Conservation (phyloP, 768 basidiomycete species). For the Punctularia strigosozonata region DNA sequence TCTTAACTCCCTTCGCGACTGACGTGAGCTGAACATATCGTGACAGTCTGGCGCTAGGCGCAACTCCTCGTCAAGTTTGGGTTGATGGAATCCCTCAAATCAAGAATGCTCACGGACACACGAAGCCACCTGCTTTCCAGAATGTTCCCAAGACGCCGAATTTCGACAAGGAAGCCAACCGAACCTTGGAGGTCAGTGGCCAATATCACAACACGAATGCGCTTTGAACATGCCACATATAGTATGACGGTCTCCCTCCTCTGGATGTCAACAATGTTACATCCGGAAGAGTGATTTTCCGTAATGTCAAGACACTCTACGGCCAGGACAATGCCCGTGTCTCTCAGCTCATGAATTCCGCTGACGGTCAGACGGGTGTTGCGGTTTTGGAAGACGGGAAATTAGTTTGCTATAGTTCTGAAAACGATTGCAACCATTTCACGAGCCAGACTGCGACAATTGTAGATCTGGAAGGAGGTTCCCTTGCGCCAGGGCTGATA, state of each 20-base stretch:
- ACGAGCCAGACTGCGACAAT: too few species aligned
- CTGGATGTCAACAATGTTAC: constrained; percentile 31
- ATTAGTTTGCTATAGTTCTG: too few species aligned
- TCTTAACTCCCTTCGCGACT: too few species aligned
- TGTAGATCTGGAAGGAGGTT: constrained; percentile 35
- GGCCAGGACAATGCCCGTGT: too few species aligned
- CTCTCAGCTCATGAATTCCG: too few species aligned
- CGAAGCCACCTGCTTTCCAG: constrained; percentile 50
- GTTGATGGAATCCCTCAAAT: constrained; percentile 79
- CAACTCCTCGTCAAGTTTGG: constrained; percentile 71
- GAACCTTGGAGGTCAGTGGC: too few species aligned
- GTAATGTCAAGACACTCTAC: constrained; percentile 46
- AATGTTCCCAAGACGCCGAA: constrained; percentile 41
- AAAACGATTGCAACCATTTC: too few species aligned
- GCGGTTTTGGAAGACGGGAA: too few species aligned
- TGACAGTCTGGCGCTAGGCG: constrained; percentile 64
- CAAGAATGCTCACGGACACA: constrained; percentile 27
- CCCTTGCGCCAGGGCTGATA: constrained; percentile 49
- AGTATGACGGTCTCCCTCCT: constrained; percentile 57
- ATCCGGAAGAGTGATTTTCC: constrained; percentile 41
- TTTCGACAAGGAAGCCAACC: constrained; percentile 47
- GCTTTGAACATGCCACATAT: too few species aligned
- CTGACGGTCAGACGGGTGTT: too few species aligned
- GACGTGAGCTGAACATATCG: too few species aligned
- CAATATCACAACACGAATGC: too few species aligned